phyloP scores from a whole-genome alignment of 805 yeast species.

The Starmerella bombicola region DNA sequence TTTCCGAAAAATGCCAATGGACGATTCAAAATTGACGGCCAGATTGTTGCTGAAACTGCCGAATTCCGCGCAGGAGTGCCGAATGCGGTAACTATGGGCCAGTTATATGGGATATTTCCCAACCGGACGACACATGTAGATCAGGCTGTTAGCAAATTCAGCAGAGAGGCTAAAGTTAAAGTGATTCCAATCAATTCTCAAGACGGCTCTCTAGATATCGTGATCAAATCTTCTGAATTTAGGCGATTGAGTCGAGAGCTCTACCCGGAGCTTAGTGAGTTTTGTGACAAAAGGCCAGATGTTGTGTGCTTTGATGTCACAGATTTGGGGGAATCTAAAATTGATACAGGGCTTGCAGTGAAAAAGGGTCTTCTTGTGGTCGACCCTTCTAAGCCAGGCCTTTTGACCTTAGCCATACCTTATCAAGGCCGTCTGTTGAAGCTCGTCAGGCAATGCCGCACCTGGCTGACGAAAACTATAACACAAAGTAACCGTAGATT shows the following conservation, averaged over 20 bases:
- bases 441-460: slow-evolving; percentile 26
- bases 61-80: slow-evolving; percentile 26
- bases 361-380: slow-evolving; percentile 29
- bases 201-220: slow-evolving; percentile 25
- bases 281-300: slow-evolving; percentile 24
- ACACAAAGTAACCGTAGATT: slow-evolving; percentile 25
- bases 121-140: slow-evolving; percentile 30
- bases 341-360: slow-evolving; percentile 18
- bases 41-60: slow-evolving; percentile 22
- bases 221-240: slow-evolving; percentile 24
- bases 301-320: slow-evolving; percentile 22
- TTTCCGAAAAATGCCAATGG: slow-evolving; percentile 26
- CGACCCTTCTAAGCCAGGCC: slow-evolving; percentile 26
- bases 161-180: slow-evolving; percentile 23
- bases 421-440: slow-evolving; percentile 30
- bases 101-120: slow-evolving; percentile 30
- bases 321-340: slow-evolving; percentile 21
- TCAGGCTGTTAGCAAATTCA: slow-evolving; percentile 24
- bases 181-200: slow-evolving; percentile 24
- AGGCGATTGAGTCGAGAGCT: slow-evolving; percentile 7
- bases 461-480: slow-evolving; percentile 29
- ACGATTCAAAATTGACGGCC: slow-evolving; percentile 15
- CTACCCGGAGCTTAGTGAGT: slow-evolving; percentile 16
- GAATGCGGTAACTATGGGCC: slow-evolving; percentile 26
- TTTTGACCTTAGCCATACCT: slow-evolving; percentile 29